These are phyloP conservation scores for Pulveroboletus frians DNA, from an alignment of 768 basidiomycete species.

Conservation along the genomic window DNA sequence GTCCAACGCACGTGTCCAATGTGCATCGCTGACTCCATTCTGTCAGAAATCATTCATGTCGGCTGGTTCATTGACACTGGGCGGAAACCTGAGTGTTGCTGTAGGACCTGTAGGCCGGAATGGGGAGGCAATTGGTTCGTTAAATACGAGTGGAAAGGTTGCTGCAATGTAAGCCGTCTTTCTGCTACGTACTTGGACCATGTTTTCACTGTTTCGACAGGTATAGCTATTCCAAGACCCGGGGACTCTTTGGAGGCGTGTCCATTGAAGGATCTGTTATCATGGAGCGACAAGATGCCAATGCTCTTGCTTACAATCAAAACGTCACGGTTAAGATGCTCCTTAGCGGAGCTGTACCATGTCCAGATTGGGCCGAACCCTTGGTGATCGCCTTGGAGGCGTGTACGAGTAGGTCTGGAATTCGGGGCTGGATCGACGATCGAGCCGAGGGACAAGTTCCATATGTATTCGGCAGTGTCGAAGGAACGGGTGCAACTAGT, in stretches of 20 bases:
- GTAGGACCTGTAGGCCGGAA: slow-evolving; percentile 92
- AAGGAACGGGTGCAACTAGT: slow-evolving; percentile 22
- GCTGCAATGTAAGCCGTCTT: slow-evolving; percentile 71
- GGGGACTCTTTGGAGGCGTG: slow-evolving; percentile 90
- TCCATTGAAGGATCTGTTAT: slow-evolving; percentile 88
- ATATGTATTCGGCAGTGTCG: slow-evolving; percentile 49
- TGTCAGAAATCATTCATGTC: slow-evolving; percentile 84
- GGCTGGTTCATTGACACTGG: slow-evolving; percentile 83
- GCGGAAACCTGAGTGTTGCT: slow-evolving; percentile 86
- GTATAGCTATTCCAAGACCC: slow-evolving; percentile 90
- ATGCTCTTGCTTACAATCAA: slow-evolving; percentile 70
- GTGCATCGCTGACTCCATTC: slow-evolving; percentile 6
- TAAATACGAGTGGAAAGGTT: slow-evolving; percentile 81
- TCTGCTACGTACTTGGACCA: background rate
- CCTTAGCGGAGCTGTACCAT: slow-evolving; percentile 67
- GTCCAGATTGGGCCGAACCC: slow-evolving; percentile 73
- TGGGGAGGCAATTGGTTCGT: slow-evolving; percentile 79
- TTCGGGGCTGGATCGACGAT: slow-evolving; percentile 62
- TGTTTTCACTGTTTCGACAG: slow-evolving; percentile 31
- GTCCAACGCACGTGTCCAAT: slow-evolving; percentile 20
- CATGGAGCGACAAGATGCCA: slow-evolving; percentile 91
- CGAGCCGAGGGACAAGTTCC: slow-evolving; percentile 33
- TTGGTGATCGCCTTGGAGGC: slow-evolving; percentile 71
- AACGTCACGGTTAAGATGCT: slow-evolving; percentile 75
- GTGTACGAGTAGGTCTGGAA: slow-evolving; percentile 66